phyloP scores from a whole-genome alignment of 2,329 filamentous ascomycete genomes.

The Fusarium sp. region DNA sequence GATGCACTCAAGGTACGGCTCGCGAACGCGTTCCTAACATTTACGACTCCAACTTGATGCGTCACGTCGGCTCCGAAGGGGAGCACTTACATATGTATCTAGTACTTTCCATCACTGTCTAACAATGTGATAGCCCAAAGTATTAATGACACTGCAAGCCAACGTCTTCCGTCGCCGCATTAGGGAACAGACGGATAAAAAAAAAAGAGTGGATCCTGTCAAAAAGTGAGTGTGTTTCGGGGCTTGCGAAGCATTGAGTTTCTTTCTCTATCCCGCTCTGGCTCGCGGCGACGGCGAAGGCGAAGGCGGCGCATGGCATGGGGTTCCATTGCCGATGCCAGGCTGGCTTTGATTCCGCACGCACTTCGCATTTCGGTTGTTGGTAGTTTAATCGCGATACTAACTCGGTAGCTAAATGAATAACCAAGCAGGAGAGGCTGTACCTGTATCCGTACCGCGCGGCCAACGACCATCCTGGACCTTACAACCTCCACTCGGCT shows the following conservation, averaged over 20 bases:
- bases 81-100: background rate
- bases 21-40: background rate
- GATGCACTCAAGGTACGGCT: background rate
- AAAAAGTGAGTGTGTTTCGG: background rate
- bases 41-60: background rate
- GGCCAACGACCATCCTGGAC: conserved; percentile 11
- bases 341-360: background rate
- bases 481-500: conserved; percentile 15
- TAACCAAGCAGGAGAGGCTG: background rate
- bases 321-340: background rate
- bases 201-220: background rate
- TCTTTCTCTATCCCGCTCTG: background rate
- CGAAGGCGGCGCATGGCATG: background rate
- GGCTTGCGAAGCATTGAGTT: conserved; percentile 6
- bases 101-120: background rate
- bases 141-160: background rate
- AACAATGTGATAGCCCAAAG: background rate
- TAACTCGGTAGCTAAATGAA: background rate
- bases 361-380: background rate
- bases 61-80: background rate
- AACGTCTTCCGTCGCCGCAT: background rate
- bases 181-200: background rate
- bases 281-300: conserved; percentile 23
- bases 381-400: background rate
- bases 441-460: background rate